Base-by-base conservation (phyloP, 495 filamentous ascomycete genomes). In the Aspergillus leporis region DNA sequence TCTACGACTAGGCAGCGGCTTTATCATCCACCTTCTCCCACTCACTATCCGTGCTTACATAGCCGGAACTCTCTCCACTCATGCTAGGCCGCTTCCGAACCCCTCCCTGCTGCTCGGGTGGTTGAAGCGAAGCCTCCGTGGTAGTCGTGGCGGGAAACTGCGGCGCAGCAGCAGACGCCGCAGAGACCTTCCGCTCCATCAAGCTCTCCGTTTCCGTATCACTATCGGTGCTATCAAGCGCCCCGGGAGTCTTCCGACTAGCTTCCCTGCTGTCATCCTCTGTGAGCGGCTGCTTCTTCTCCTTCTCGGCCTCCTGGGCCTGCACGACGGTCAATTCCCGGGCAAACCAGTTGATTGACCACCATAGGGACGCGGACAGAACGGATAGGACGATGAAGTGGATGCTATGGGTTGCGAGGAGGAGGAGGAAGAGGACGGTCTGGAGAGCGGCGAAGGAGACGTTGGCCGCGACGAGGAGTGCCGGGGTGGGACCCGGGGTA, bases 321-420 rank as follows among this genome's bases (percentile, higher is more conserved):
- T 90, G 86, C 43, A 86, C 86, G 10, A 75, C 74, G 52, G 78
- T 80, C 34, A 98, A 78, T 78, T 98, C 94, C 22, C 71, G 70
- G 41, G 92, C 91, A 67, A 98, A 98, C 94, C 94, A 98, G 75
- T 97, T 97, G 74, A 98, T 96, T 21, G 87, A 84, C 73, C 82
- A 89, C 94, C 94, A 98, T 23, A 98, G 81, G 0, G 90, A 89
- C 1, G 74, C 92, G 40, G 85, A 90, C 9, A 98, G 76, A 49
- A 85, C 68, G 7, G 90, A 94, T 6, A 98, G 80, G 51, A 90
- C 79, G 52, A 90, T 63, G 65, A 98, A 98, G 78, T 98, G 94
- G 28, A 93, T 78, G 75, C 89, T 94, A 73, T 87, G 85, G 5
- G 94, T 98, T 32, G 85, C 89, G 54, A 91, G 59, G 36, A 97